Conservation (phyloP, 331 rosid species). For the Rhamnella rubrinervis region DNA sequence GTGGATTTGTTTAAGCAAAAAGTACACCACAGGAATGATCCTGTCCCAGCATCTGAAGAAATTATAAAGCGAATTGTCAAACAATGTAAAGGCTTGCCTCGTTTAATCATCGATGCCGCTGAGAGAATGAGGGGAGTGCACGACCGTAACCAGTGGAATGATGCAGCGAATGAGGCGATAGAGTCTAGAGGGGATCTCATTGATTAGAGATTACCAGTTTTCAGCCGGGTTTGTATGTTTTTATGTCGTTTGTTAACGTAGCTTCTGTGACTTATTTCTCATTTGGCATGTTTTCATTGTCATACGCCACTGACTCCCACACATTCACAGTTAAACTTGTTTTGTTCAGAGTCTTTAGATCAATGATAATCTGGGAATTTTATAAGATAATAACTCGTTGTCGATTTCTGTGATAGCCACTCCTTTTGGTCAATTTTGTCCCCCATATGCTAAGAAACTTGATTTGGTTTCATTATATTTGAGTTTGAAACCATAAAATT, state of each 20-base stretch:
- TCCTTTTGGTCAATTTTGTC: no score
- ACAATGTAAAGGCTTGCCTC: constrained; percentile 17
- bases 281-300: not conserved
- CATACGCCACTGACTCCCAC: not conserved
- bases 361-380: no score
- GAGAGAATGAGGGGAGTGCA: constrained; percentile 1
- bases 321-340: not conserved
- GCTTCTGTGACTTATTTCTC: not conserved
- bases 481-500: no score
- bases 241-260: not conserved
- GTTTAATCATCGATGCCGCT: not conserved
- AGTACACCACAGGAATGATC: not conserved
- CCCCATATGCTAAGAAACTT: no score
- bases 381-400: no score
- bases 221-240: not conserved
- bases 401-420: no score
- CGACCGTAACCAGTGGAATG: constrained; percentile 16
- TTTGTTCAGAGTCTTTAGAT: no score
- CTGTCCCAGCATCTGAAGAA: not conserved
- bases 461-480: no score
- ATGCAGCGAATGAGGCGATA: not conserved
- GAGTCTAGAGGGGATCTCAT: not conserved
- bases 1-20: constrained; percentile 15
- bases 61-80: not conserved
- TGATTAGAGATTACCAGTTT: not conserved